Evolutionary conservation across 106 monocot species (phyloP).

Genomic region (Acanthochlamys bracteata): DNA sequence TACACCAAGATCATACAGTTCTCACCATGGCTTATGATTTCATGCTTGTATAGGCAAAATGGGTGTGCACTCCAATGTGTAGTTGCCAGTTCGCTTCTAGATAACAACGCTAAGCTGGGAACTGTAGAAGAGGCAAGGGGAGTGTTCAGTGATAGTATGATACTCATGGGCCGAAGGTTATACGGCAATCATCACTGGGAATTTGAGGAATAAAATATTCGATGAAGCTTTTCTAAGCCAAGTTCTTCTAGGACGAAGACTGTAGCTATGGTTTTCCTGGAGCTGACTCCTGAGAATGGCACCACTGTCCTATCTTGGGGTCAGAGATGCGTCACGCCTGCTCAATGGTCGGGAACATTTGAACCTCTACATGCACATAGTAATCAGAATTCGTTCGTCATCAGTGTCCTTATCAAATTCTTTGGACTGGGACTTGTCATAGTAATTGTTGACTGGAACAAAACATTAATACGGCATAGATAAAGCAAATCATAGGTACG

Average conservation of each 20-base stretch:
- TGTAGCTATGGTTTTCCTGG: too few relatives aligned
- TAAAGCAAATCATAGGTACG: too few relatives aligned
- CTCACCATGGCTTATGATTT: too few relatives aligned
- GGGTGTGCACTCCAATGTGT: conserved; percentile 49
- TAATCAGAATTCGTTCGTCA: too few relatives aligned
- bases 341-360: background rate
- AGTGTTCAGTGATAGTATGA: conserved; percentile 47
- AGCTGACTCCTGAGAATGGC: background rate
- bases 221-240: conserved; percentile 34
- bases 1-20: too few relatives aligned
- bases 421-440: too few relatives aligned
- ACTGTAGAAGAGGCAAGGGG: conserved; percentile 29
- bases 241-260: too few relatives aligned
- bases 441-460: too few relatives aligned
- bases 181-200: conserved; percentile 49
- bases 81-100: conserved; percentile 56
- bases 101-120: conserved; percentile 58
- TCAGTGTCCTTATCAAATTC: too few relatives aligned
- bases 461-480: too few relatives aligned
- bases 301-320: background rate
- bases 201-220: conserved; percentile 35
- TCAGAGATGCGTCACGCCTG: conserved; percentile 2
- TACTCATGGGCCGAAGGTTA: conserved; percentile 50
- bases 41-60: conserved; percentile 36
- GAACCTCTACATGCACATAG: background rate